phyloP scores from a whole-genome alignment of 306 rosid species.

The Prunus padus region DNA sequence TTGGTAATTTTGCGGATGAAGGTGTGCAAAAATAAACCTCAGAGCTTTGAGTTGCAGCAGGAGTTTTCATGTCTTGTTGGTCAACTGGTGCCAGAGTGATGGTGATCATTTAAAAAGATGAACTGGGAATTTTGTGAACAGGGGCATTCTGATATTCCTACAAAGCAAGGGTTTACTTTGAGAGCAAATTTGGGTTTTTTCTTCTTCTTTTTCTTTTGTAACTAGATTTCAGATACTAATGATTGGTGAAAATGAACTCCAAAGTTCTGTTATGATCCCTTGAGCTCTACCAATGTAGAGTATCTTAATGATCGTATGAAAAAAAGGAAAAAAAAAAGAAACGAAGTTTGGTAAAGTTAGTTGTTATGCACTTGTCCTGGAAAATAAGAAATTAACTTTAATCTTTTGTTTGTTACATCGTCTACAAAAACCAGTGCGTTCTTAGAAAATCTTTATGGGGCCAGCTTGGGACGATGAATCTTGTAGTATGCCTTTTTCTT shows the following conservation, averaged over 20 bases:
- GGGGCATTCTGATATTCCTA: background rate
- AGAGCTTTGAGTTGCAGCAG: constrained; percentile 9
- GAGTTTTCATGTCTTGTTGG: background rate
- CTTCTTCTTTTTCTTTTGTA: background rate
- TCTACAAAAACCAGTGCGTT: background rate
- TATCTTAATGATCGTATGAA: background rate
- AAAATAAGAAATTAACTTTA: no score
- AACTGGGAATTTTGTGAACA: background rate
- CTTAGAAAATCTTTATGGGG: background rate
- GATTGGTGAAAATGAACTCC: background rate
- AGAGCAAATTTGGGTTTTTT: background rate
- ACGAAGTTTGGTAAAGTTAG: background rate
- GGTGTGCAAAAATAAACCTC: background rate
- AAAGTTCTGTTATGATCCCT: background rate
- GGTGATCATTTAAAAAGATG: background rate
- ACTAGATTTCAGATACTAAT: background rate
- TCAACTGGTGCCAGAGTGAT: no score
- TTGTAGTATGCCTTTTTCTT: background rate
- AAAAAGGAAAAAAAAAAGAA: background rate
- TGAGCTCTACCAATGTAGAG: constrained; percentile 7
- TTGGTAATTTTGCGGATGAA: background rate
- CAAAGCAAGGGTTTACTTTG: background rate
- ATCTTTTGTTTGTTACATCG: background rate
- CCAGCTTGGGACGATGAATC: no score
- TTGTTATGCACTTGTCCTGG: background rate